Base-by-base conservation (phyloP, 2,329 filamentous ascomycete species). In the Colletotrichum tofieldiae region DNA sequence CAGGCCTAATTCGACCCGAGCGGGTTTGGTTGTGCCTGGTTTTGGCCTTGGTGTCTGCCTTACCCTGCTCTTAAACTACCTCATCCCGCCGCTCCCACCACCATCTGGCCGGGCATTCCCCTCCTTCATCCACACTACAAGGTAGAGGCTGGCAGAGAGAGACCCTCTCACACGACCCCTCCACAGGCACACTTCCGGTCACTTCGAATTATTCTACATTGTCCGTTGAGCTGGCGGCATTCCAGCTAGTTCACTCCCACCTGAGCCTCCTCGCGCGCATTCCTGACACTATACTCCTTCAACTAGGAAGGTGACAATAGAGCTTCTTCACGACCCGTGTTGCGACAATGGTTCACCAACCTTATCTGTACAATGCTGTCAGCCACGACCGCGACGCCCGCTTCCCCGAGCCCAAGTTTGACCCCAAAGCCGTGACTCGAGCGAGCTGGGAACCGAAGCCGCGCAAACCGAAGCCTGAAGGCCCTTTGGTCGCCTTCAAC, bases 351-450 rank as follows among this genome's bases (percentile, higher is more conserved):
- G 81, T 77, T 72, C 80, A 78, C 49, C 82, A 81, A 82, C 94
- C 94, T 67, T 96, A 92, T 84, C 87, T 96, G 82, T 96, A 96
- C 83, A 88, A 91, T 73, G 77, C 83, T 77, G 88, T 74, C 80
- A 82, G 76, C 77, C 79, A 86, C 77, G 86, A 90, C 77, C 79
- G 86, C 77, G 86, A 90, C 79, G 83, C 86, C 59, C 87, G 87
- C 76, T 88, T 88, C 74, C 88, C 84, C 79, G 84, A 81, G 81
- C 84, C 78, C 78, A 84, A 80, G n/a, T 97, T 97, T 82, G 95
- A 98, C 78, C 95, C 96, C 60, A 97, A 95, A 81, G 93, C 93
- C 72, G 89, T 95, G 60, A 95, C 94, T 29, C 89, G 94, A 79
- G 93, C 94, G 74, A 96, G 93, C 83, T 93, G 90, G 86, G 85